phyloP scores from a whole-genome alignment of 495 filamentous ascomycete genomes.

The Hypomontagnella monticulosa region DNA sequence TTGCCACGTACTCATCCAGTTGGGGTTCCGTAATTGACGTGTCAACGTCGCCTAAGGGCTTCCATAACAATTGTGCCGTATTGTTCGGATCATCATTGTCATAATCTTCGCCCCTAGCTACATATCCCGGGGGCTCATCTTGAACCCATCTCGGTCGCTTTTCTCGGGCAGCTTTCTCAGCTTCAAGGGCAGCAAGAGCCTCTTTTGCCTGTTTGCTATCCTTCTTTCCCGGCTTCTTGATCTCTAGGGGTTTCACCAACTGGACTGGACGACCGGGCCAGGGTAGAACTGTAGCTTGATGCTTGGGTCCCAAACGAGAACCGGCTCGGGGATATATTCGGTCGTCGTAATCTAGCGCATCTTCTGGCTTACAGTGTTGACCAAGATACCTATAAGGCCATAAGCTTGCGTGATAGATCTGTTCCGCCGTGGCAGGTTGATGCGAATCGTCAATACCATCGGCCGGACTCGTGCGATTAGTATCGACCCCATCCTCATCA shows the following conservation, averaged over 20 bases:
- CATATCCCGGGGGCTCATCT: constrained; percentile 89
- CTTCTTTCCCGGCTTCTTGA: constrained; percentile 73
- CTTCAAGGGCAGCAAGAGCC: constrained; percentile 77
- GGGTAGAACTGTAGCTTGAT: constrained; percentile 84
- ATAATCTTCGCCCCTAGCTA: constrained; percentile 81
- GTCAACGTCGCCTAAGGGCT: constrained; percentile 65
- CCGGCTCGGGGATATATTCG: constrained; percentile 96
- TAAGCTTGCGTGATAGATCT: constrained; percentile 87
- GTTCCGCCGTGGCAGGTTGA: constrained; percentile 84
- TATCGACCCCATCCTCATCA: constrained; percentile 73
- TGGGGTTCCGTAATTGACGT: constrained; percentile 52
- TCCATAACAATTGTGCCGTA: constrained; percentile 66
- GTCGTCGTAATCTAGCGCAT: constrained; percentile 97
- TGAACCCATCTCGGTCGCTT: constrained; percentile 90
- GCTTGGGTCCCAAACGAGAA: constrained; percentile 88
- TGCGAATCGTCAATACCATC: constrained; percentile 63
- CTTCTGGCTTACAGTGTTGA: constrained; percentile 94
- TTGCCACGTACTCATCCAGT: constrained; percentile 79
- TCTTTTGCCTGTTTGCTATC: constrained; percentile 82
- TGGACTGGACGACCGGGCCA: constrained; percentile 89
- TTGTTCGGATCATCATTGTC: constrained; percentile 55
- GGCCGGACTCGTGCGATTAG: constrained; percentile 66
- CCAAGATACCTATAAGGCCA: constrained; percentile 98
- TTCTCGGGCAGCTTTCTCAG: constrained; percentile 77
- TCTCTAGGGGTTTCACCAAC: constrained; percentile 86